These are phyloP conservation scores for Mentha longifolia DNA, from an alignment of 257 asterid genomes.

Conservation along the genomic window DNA sequence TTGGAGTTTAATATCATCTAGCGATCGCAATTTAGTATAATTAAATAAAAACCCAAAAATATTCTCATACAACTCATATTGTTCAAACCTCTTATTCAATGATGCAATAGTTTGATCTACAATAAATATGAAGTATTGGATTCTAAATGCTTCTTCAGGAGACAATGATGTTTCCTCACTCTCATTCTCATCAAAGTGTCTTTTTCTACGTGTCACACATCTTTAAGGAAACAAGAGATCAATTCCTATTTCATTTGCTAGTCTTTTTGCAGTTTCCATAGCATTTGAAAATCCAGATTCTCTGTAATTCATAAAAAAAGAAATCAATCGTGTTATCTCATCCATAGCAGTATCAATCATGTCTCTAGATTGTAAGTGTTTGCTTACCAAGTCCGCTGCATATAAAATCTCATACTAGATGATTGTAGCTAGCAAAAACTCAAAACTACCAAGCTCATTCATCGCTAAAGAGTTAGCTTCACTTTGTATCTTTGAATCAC, in stretches of 20 bases:
- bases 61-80: no score
- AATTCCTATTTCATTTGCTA: conserved; percentile 6
- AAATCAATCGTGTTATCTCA: no score
- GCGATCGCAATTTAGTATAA: not conserved
- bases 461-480: no score
- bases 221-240: not conserved
- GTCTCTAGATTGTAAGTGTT: no score
- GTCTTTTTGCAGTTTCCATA: not conserved
- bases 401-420: no score
- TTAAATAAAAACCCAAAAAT: not conserved
- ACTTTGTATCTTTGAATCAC: no score
- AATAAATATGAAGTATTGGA: not conserved
- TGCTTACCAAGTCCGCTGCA: no score
- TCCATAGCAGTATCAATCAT: no score
- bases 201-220: not conserved
- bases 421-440: no score
- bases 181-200: not conserved
- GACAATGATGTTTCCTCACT: not conserved
- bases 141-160: not conserved
- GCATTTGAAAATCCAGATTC: not conserved
- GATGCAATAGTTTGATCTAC: not conserved
- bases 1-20: not conserved
- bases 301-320: not conserved
- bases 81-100: no score
- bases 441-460: no score